A percentile compares a stretch with the other conserved stretches of the same genome.
phyloP scores from a whole-genome alignment of 352 stramenopile genomes.

The Phytophthora meadii region DNA sequence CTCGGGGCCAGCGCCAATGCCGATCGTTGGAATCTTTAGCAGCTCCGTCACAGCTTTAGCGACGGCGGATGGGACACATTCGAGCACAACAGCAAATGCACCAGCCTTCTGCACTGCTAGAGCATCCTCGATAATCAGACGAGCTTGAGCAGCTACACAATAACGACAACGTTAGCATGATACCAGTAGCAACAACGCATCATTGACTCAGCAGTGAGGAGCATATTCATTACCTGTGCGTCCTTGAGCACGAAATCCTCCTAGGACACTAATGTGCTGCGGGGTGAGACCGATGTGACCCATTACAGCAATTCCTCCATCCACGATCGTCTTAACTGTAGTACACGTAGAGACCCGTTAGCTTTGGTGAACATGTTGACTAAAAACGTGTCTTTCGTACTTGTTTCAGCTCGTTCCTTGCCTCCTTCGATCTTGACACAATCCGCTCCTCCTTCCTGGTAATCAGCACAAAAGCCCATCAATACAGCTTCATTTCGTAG shows the following conservation, averaged over 20 bases:
- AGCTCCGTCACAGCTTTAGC: slow-evolving; percentile 94
- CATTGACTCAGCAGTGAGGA: background rate
- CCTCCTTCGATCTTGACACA: slow-evolving; percentile 99
- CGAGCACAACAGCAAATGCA: slow-evolving; percentile 93
- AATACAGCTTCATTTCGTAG: background rate
- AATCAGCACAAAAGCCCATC: background rate
- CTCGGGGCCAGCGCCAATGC: slow-evolving; percentile 95
- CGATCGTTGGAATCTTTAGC: slow-evolving; percentile 98
- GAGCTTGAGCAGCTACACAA: slow-evolving; percentile 71
- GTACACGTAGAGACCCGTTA: slow-evolving; percentile 3
- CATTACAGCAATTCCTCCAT: slow-evolving; percentile 96
- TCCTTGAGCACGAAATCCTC: slow-evolving; percentile 97
- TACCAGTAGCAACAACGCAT: background rate
- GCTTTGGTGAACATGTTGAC: background rate
- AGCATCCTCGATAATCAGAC: slow-evolving; percentile 96
- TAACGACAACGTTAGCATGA: background rate
- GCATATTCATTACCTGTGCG: slow-evolving; percentile 80
- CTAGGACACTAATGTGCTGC: slow-evolving; percentile 95
- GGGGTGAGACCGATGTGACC: slow-evolving; percentile 98
- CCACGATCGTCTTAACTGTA: slow-evolving; percentile 73
- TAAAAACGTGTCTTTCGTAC: slow-evolving; percentile 30
- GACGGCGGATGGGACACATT: slow-evolving; percentile 90
- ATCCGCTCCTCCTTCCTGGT: slow-evolving; percentile 95
- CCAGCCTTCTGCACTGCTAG: slow-evolving; percentile 95
- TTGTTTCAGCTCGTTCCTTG: slow-evolving; percentile 76